These are phyloP conservation scores for Neolentinus lepideus DNA, from an alignment of 1,284 basidiomycete species.

Conservation along the genomic window DNA sequence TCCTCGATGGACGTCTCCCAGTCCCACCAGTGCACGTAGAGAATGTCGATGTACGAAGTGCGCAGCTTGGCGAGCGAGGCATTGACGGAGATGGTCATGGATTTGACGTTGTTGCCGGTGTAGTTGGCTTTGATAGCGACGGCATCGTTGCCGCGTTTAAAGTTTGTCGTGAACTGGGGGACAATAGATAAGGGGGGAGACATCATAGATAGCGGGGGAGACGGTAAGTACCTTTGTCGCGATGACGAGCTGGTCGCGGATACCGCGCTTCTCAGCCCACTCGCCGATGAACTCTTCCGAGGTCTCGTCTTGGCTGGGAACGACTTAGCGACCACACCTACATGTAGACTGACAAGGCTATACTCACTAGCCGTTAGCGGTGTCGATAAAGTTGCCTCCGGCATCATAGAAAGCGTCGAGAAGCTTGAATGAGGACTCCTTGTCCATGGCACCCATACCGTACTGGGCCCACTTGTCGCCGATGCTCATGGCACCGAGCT, in stretches of 20 bases:
- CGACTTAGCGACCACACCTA: too few species aligned
- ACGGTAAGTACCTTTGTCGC: slow-evolving; percentile 22
- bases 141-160: slow-evolving; percentile 17
- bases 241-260: slow-evolving; percentile 28
- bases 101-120: slow-evolving; percentile 40
- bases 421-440: slow-evolving; percentile 22
- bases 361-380: slow-evolving; percentile 23
- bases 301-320: slow-evolving; percentile 22
- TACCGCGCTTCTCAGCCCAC: slow-evolving; percentile 27
- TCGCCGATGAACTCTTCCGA: slow-evolving; percentile 30
- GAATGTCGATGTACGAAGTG: slow-evolving; percentile 46
- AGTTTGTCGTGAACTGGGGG: slow-evolving; percentile 27
- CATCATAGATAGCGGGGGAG: neutral
- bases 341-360: too few species aligned
- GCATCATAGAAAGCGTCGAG: slow-evolving; percentile 25
- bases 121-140: slow-evolving; percentile 32
- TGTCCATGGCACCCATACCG: slow-evolving; percentile 17
- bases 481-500: slow-evolving; percentile 47
- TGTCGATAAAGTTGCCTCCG: slow-evolving; percentile 26
- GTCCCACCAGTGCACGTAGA: slow-evolving; percentile 52
- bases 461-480: slow-evolving; percentile 34
- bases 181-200: neutral
- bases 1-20: slow-evolving; percentile 46
- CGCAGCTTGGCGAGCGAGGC: slow-evolving; percentile 48
- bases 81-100: slow-evolving; percentile 34